A percentile compares a stretch with the other conserved stretches of the same genome.
Evolutionary conservation across 164 flowering plant genomes (phyloP).

Genomic region (grape (Vitis vinifera)): DNA sequence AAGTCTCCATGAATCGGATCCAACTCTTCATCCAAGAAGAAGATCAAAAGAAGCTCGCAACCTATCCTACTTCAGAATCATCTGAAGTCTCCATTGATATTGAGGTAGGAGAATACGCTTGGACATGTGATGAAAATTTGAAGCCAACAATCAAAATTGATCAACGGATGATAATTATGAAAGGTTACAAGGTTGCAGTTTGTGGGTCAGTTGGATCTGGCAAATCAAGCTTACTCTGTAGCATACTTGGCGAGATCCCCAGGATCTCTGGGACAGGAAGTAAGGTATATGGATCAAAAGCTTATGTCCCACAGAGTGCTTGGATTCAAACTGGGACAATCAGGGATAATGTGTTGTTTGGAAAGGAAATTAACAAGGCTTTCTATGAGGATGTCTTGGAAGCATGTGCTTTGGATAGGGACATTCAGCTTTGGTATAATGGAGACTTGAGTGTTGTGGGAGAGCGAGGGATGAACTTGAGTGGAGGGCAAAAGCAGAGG

Average conservation of each 20-base stretch:
- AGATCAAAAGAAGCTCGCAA: slow-evolving; percentile 32
- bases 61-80: slow-evolving; percentile 9
- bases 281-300: slow-evolving; percentile 65
- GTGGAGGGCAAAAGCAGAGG: slow-evolving; percentile 92
- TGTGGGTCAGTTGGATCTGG: slow-evolving; percentile 92
- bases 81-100: slow-evolving; percentile 52
- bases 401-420: slow-evolving; percentile 70
- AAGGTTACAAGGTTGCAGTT: slow-evolving; percentile 68
- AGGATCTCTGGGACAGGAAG: slow-evolving; percentile 47
- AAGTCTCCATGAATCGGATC: slow-evolving; percentile 71
- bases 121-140: slow-evolving; percentile 35
- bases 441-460: slow-evolving; percentile 67
- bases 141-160: slow-evolving; percentile 50
- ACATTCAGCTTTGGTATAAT: slow-evolving; percentile 61
- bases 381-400: slow-evolving; percentile 59
- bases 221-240: slow-evolving; percentile 71
- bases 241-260: slow-evolving; percentile 80
- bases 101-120: slow-evolving; percentile 55
- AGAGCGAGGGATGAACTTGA: slow-evolving; percentile 78
- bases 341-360: slow-evolving; percentile 79
- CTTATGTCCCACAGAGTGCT: slow-evolving; percentile 81
- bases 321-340: slow-evolving; percentile 89
- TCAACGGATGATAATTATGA: slow-evolving; percentile 41
- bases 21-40: slow-evolving; percentile 49
- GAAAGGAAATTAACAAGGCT: slow-evolving; percentile 50